Evolutionary conservation across 2,329 filamentous ascomycete species (phyloP), one percentile per base, ranked within the genome.

Genomic region (Zymoseptoria ardabiliae): DNA sequence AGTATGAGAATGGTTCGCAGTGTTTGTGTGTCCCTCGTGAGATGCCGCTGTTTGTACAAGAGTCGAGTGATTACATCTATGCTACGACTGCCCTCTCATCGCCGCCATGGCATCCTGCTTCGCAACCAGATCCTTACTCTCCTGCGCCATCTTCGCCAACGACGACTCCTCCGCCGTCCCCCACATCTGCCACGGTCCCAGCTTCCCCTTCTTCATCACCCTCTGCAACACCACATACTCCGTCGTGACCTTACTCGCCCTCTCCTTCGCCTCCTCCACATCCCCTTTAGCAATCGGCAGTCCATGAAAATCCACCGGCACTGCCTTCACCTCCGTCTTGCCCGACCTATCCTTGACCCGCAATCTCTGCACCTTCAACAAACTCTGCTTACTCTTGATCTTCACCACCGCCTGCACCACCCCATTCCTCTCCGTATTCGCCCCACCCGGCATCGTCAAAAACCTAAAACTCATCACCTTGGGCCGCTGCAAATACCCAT

Each of bases 161-260:
- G 70, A 75, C 7, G 74, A 78, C 60, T 78, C 76, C 25, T 73
- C 72, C 52, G 74, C 66, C 58, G 75, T 74, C 3, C 80, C 80
- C 80, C 80, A 82, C 55, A 81, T 68, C 62, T 74, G 76, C 80
- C 80, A 82, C 17, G 72, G 68, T 11, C 72, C 71, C 49, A 77
- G 70, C 60, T 75, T 70, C 8, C 77, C 75, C 28, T 60, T 53
- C 50, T 71, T 71, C 67, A 75, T 71, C 35, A 76, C 63, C 67
- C 76, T 75, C 70, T 82, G 80, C 22, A 82, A 65, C 13, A 82
- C 79, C 28, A 82, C 65, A 61, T 82, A 81, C 67, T 82, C 80
- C 2, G 71, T 73, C 61, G 74, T 74, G 62, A 76, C 74, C 68
- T 64, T 65, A 28, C 41, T 51, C 50, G 76, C 76, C 55, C 72